A percentile compares a stretch with the other conserved stretches of the same genome.
These are phyloP conservation scores for Ceratobasidium sp. DNA, from an alignment of 1,284 basidiomycete genomes.

Conservation along the genomic window DNA sequence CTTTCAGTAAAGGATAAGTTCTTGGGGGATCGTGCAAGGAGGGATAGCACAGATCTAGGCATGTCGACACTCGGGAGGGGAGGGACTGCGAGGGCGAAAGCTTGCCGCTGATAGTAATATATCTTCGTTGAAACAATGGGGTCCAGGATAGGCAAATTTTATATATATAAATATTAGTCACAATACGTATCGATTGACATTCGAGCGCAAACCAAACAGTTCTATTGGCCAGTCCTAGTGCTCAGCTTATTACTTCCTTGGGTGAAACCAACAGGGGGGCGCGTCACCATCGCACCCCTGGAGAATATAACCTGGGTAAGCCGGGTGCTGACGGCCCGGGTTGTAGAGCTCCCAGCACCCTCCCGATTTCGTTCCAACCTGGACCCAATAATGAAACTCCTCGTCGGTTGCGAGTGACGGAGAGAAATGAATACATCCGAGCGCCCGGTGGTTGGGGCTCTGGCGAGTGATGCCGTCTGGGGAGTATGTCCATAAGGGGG, in stretches of 20 bases:
- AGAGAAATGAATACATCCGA: conserved; percentile 1
- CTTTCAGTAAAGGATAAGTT: background rate
- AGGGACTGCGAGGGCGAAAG: background rate
- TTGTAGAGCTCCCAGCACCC: background rate
- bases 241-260: background rate
- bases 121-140: background rate
- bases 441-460: background rate
- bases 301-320: background rate
- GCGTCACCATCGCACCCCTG: background rate
- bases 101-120: background rate
- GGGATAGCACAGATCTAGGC: background rate
- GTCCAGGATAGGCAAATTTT: background rate
- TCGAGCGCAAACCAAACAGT: too few relatives aligned
- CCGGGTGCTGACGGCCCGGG: background rate
- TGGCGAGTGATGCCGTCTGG: background rate
- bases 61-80: background rate
- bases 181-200: background rate
- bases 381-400: conserved; percentile 6
- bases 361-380: background rate
- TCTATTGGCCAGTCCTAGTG: background rate
- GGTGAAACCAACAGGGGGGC: background rate
- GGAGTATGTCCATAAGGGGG: conserved; percentile 1
- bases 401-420: background rate
- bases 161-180: background rate
- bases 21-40: background rate